Evolutionary conservation across 768 basidiomycete species (phyloP).

Genomic region (Lactarius trivialis): DNA sequence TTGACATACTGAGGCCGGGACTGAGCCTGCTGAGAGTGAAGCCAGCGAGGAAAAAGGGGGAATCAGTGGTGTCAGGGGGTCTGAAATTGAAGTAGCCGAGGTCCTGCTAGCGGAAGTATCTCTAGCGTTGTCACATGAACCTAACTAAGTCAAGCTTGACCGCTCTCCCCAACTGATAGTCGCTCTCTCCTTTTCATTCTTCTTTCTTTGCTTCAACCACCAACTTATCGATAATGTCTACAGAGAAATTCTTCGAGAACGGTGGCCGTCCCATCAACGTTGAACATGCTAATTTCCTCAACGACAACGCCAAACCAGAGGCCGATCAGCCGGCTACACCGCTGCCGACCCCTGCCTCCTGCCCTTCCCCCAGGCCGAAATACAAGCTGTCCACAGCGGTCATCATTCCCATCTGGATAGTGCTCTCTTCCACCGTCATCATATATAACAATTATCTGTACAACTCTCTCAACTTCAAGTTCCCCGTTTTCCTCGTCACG

Average conservation of each 20-base stretch:
- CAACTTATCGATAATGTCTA: neutral
- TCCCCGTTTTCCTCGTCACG: constrained; percentile 89
- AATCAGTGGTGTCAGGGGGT: constrained; percentile 8
- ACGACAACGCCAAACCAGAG: constrained; percentile 22
- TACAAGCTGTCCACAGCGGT: constrained; percentile 54
- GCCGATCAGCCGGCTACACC: constrained; percentile 20
- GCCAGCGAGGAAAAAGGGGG: no score
- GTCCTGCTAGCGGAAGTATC: neutral
- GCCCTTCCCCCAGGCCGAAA: constrained; percentile 37
- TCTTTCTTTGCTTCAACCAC: neutral
- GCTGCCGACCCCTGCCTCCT: constrained; percentile 55
- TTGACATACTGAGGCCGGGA: constrained; percentile 51
- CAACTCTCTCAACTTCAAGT: constrained; percentile 77
- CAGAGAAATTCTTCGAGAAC: constrained; percentile 20
- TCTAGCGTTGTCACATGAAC: neutral
- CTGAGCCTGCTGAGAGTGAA: neutral
- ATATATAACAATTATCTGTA: constrained; percentile 93
- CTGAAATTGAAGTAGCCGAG: neutral
- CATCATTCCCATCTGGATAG: constrained; percentile 92
- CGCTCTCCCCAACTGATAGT: constrained; percentile 11
- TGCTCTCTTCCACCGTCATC: constrained; percentile 83
- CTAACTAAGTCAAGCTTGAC: neutral
- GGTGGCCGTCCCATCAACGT: constrained; percentile 3
- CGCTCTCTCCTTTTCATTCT: neutral
- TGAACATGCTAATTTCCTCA: constrained; percentile 11